A percentile compares a stretch with the other conserved stretches of the same genome.
These are phyloP conservation scores for Phellopilus nigrolimitatus DNA, from an alignment of 1,284 basidiomycete genomes.

Conservation along the genomic window DNA sequence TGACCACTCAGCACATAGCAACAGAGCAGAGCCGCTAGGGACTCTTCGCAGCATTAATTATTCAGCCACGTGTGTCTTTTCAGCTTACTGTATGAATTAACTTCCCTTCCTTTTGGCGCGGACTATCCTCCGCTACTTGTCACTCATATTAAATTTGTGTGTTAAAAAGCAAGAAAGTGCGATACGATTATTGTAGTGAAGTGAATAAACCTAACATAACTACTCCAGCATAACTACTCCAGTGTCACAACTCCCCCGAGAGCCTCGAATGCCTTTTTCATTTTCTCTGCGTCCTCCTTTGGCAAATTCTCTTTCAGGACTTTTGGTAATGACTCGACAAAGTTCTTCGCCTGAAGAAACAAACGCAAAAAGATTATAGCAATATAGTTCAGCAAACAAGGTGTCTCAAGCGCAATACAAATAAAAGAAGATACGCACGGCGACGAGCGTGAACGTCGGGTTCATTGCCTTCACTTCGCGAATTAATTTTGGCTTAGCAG, in stretches of 20 bases:
- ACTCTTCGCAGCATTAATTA: neutral
- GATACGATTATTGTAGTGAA: neutral
- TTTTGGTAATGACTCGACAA: slow-evolving; percentile 95
- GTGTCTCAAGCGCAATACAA: slow-evolving; percentile 2
- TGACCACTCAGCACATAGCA: neutral
- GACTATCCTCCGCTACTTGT: neutral
- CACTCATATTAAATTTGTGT: slow-evolving; percentile 1
- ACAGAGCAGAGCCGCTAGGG: neutral
- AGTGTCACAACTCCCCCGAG: slow-evolving; percentile 87
- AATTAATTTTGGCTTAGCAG: slow-evolving; percentile 95
- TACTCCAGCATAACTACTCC: slow-evolving; percentile 43
- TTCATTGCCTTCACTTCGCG: slow-evolving; percentile 95
- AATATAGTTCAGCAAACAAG: too few species aligned
- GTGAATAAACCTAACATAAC: neutral
- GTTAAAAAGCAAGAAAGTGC: slow-evolving; percentile 15
- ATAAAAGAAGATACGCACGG: slow-evolving; percentile 54
- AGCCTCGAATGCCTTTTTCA: slow-evolving; percentile 85
- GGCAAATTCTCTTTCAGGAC: slow-evolving; percentile 92
- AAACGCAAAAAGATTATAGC: slow-evolving; percentile 16
- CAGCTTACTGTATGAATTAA: slow-evolving; percentile 18
- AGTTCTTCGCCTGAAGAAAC: slow-evolving; percentile 88
- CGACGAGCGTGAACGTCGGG: slow-evolving; percentile 92
- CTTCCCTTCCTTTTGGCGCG: slow-evolving; percentile 8
- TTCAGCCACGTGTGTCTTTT: slow-evolving; percentile 13
- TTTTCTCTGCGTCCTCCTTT: slow-evolving; percentile 98